Conservation (phyloP, 202 grass and related monocot species). For the Panicum hallii region DNA sequence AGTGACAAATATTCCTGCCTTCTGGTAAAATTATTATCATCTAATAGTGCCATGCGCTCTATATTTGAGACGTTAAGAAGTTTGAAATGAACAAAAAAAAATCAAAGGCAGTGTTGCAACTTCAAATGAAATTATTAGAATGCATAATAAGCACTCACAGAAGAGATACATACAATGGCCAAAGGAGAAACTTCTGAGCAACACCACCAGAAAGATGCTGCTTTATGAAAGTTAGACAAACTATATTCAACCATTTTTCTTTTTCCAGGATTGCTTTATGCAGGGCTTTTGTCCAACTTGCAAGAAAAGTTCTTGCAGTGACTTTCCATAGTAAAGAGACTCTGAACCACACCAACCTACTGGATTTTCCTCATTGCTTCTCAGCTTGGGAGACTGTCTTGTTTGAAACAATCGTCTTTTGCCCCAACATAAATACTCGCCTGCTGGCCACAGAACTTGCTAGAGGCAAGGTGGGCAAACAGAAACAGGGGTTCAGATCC, state of each 20-base stretch:
- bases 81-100: constrained; percentile 45
- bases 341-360: constrained; percentile 49
- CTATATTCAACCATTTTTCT: constrained; percentile 45
- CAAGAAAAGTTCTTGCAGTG: constrained; percentile 34
- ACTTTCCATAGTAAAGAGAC: constrained; percentile 43
- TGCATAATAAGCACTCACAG: constrained; percentile 32
- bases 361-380: constrained; percentile 53
- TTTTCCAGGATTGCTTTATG: constrained; percentile 47
- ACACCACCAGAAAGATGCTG: constrained; percentile 48
- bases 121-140: constrained; percentile 14
- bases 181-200: constrained; percentile 54
- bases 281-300: constrained; percentile 40
- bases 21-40: constrained; percentile 26
- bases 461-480: constrained; percentile 47
- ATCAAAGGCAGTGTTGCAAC: not conserved
- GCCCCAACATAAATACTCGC: constrained; percentile 57
- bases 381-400: constrained; percentile 46
- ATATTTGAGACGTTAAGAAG: constrained; percentile 20
- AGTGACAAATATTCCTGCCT: not conserved
- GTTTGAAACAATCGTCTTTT: constrained; percentile 37
- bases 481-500: constrained; percentile 42
- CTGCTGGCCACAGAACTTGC: constrained; percentile 32
- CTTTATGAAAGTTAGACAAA: constrained; percentile 59
- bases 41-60: not conserved
- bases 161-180: constrained; percentile 36